phyloP scores from a whole-genome alignment of 2,329 filamentous ascomycete species.

The Diaporthe capsici region DNA sequence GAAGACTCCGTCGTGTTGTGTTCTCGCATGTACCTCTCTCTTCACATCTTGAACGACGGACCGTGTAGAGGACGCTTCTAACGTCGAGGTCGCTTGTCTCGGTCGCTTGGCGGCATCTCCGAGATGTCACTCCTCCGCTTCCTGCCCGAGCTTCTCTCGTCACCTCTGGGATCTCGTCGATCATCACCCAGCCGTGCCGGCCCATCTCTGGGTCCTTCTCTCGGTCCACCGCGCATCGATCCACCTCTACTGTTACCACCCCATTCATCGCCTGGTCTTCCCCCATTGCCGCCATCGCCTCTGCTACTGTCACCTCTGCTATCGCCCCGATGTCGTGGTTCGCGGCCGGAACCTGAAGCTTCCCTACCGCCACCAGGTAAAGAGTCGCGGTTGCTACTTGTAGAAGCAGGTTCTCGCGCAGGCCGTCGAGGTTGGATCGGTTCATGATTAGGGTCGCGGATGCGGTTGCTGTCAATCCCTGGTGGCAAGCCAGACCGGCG shows the following conservation, averaged over 20 bases:
- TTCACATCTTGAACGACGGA: conserved; percentile 19
- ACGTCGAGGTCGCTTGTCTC: conserved; percentile 69
- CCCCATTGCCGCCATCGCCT: conserved; percentile 50
- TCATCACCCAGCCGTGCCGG: conserved; percentile 47
- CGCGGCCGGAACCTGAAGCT: conserved; percentile 47
- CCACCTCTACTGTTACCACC: conserved; percentile 52
- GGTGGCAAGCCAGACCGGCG: conserved; percentile 52
- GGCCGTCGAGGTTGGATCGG: conserved; percentile 45
- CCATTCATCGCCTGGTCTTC: conserved; percentile 53
- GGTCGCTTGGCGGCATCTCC: conserved; percentile 56
- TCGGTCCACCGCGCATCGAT: conserved; percentile 52
- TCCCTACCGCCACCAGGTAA: conserved; percentile 45
- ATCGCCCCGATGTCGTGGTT: conserved; percentile 45
- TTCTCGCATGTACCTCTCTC: neutral
- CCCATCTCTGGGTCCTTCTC: conserved; percentile 52
- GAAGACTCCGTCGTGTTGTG: neutral
- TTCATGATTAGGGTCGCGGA: conserved; percentile 46
- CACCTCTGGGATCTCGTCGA: conserved; percentile 53
- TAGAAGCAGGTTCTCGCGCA: conserved; percentile 44
- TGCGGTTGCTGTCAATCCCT: conserved; percentile 45
- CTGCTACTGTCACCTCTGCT: conserved; percentile 48
- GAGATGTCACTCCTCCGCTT: conserved; percentile 65
- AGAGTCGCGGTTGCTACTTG: conserved; percentile 44
- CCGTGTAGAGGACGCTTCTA: conserved; percentile 48
- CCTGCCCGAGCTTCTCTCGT: conserved; percentile 50